Conservation (phyloP, 768 basidiomycete species). For the Guyanaporus albipodus region DNA sequence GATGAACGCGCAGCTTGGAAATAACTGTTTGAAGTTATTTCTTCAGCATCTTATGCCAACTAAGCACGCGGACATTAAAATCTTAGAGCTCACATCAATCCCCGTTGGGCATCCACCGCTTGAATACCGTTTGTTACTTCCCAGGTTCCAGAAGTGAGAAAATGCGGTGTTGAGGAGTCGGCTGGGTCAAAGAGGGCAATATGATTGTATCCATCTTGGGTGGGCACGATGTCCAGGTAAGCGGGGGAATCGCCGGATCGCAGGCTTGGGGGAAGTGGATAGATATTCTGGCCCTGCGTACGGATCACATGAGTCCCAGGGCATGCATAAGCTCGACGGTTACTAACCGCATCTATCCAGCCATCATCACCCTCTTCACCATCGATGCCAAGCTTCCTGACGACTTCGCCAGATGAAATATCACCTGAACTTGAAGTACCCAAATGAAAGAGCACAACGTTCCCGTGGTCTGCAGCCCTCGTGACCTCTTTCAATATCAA, state of each 20-base stretch:
- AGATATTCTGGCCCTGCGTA: conserved; percentile 58
- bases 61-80: conserved; percentile 31
- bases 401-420: conserved; percentile 48
- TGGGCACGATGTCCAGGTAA: conserved; percentile 90
- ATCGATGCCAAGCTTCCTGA: conserved; percentile 71
- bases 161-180: conserved; percentile 62
- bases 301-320: conserved; percentile 11
- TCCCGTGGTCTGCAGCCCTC: conserved; percentile 75
- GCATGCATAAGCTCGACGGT: conserved; percentile 2
- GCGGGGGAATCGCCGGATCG: conserved; percentile 47
- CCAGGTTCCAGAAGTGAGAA: conserved; percentile 86
- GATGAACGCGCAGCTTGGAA: conserved; percentile 85
- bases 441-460: conserved; percentile 73
- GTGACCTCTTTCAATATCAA: conserved; percentile 86
- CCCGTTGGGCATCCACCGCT: conserved; percentile 63
- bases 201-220: conserved; percentile 80
- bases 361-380: conserved; percentile 90
- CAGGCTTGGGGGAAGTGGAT: conserved; percentile 47
- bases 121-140: conserved; percentile 78
- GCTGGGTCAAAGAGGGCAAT: conserved; percentile 88
- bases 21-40: conserved; percentile 52
- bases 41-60: conserved; percentile 20
- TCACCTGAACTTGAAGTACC: conserved; percentile 22
- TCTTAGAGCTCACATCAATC: conserved; percentile 59
- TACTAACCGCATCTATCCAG: conserved; percentile 85